A percentile compares a stretch with the other conserved stretches of the same genome.
phyloP scores from a whole-genome alignment of 1,284 basidiomycete genomes.

The Fomes fomentarius region DNA sequence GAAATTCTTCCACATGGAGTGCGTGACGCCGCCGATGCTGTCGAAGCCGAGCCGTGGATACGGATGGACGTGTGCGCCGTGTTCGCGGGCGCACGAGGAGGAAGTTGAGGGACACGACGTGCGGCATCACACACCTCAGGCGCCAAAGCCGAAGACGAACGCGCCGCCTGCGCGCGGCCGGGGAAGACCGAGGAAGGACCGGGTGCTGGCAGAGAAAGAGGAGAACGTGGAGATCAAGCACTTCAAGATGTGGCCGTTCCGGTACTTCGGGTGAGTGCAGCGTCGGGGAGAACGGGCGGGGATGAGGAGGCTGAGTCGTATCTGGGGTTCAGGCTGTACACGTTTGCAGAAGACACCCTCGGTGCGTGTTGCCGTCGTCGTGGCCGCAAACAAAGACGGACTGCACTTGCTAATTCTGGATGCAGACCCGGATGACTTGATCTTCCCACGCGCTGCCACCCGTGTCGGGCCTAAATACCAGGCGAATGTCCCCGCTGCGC shows the following conservation, averaged over 20 bases:
- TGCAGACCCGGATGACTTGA: conserved; percentile 89
- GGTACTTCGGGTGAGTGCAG: conserved; percentile 97
- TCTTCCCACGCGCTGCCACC: conserved; percentile 90
- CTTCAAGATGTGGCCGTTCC: conserved; percentile 94
- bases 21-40: conserved; percentile 91
- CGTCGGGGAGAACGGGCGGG: too few species aligned
- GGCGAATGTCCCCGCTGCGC: conserved; percentile 57
- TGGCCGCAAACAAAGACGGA: not conserved
- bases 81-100: conserved; percentile 86
- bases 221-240: conserved; percentile 79
- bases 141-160: conserved; percentile 65
- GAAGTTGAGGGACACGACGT: conserved; percentile 77
- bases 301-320: conserved; percentile 12
- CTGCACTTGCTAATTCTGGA: conserved; percentile 28
- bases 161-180: conserved; percentile 67
- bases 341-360: conserved; percentile 89
- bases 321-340: conserved; percentile 68
- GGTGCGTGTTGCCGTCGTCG: conserved; percentile 47
- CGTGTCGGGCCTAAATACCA: conserved; percentile 90
- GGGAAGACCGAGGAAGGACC: conserved; percentile 76
- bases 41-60: conserved; percentile 97
- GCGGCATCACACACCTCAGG: conserved; percentile 52
- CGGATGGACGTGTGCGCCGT: conserved; percentile 96
- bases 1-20: conserved; percentile 93
- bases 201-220: conserved; percentile 67